Evolutionary conservation across 768 basidiomycete species (phyloP).

Genomic region (Auricularia sp.): DNA sequence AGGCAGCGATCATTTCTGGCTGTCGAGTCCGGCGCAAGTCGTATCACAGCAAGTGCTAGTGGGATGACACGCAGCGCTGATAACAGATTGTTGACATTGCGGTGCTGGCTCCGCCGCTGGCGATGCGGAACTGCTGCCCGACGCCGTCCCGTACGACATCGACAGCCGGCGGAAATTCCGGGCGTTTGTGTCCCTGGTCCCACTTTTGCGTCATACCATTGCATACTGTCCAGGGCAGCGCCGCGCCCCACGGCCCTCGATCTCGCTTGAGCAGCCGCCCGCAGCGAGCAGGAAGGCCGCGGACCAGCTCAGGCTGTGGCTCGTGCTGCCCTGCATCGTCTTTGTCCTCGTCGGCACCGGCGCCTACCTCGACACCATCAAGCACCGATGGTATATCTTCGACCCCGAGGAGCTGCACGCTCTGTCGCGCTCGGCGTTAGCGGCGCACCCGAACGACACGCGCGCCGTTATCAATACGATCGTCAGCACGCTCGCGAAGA

Average conservation of each 20-base stretch:
- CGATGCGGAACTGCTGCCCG: too few species aligned
- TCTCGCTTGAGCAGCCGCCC: neutral
- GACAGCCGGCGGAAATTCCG: too few species aligned
- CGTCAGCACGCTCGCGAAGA: slow-evolving; percentile 62
- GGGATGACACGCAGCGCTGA: too few species aligned
- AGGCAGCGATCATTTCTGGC: too few species aligned
- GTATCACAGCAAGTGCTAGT: too few species aligned
- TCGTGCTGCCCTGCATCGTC: slow-evolving; percentile 17
- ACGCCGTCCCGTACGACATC: too few species aligned
- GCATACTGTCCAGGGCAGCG: neutral
- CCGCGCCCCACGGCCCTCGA: neutral
- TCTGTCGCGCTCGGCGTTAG: slow-evolving; percentile 66
- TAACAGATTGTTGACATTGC: too few species aligned
- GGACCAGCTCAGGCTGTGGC: slow-evolving; percentile 22
- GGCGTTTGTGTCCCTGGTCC: too few species aligned
- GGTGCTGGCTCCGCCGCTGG: too few species aligned
- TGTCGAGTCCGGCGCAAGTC: too few species aligned
- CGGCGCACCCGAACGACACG: slow-evolving; percentile 51
- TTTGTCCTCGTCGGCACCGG: slow-evolving; percentile 27
- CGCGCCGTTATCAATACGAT: slow-evolving; percentile 73
- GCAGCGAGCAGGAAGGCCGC: neutral
- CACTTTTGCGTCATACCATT: too few species aligned
- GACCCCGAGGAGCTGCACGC: slow-evolving; percentile 61
- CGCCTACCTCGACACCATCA: slow-evolving; percentile 50
- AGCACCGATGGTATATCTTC: slow-evolving; percentile 85